These are phyloP conservation scores for Termitomyces heimii DNA, from an alignment of 768 basidiomycete genomes.

Conservation along the genomic window DNA sequence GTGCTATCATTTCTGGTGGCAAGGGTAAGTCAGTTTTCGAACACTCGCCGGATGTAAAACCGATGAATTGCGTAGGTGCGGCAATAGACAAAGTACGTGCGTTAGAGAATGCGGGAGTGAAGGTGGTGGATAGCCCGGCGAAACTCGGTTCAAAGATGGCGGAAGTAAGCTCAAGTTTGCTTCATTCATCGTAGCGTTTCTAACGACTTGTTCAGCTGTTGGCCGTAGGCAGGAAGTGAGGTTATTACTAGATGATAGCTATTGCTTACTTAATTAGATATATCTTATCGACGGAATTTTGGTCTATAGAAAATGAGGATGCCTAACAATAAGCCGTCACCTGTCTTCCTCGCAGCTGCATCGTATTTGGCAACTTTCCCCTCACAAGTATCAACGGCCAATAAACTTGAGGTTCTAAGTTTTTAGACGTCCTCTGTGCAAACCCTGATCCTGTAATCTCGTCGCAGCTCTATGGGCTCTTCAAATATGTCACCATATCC, in stretches of 20 bases:
- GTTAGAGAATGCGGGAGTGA: constrained; percentile 84
- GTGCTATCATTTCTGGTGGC: constrained; percentile 96
- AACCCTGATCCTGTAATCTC: constrained; percentile 27
- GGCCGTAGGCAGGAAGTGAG: constrained; percentile 40
- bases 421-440: constrained; percentile 25
- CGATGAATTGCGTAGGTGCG: constrained; percentile 44
- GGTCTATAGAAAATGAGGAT: background rate
- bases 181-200: background rate
- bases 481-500: constrained; percentile 67
- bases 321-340: constrained; percentile 25
- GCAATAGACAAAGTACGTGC: constrained; percentile 92
- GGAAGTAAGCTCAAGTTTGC: constrained; percentile 46
- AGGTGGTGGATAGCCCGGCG: constrained; percentile 93
- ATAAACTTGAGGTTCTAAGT: constrained; percentile 70
- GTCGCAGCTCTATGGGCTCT: constrained; percentile 76
- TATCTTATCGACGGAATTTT: constrained; percentile 3
- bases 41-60: background rate
- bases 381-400: constrained; percentile 50
- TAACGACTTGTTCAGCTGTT: constrained; percentile 50
- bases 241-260: constrained; percentile 27
- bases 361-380: constrained; percentile 54
- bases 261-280: constrained; percentile 17
- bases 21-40: constrained; percentile 59
- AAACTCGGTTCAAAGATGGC: constrained; percentile 90
- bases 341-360: constrained; percentile 53